phyloP scores from a whole-genome alignment of 495 filamentous ascomycete species.

The Gamarada debralockiae region DNA sequence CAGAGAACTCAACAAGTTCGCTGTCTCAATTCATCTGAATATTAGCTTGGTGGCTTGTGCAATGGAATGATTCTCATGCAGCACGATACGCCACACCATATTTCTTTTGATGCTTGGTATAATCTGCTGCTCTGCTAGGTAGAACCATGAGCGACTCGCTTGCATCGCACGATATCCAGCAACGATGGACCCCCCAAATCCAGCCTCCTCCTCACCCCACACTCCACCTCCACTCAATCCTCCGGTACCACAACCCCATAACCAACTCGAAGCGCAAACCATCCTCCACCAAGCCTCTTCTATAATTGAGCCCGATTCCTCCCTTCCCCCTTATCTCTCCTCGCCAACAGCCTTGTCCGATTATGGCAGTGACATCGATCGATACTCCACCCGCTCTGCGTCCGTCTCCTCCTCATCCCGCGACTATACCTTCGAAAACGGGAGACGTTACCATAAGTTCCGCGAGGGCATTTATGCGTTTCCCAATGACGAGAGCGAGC shows the following conservation, averaged over 20 bases:
- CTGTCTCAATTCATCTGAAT: too few species aligned
- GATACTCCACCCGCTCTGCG: constrained; percentile 13
- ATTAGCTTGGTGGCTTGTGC: too few species aligned
- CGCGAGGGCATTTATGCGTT: constrained; percentile 48
- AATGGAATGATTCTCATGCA: too few species aligned
- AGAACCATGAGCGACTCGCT: too few species aligned
- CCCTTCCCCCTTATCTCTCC: constrained; percentile 1
- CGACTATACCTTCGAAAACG: constrained; percentile 43
- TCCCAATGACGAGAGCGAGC: constrained; percentile 21
- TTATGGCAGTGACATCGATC: constrained; percentile 43
- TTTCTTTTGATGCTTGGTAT: too few species aligned
- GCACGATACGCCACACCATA: too few species aligned
- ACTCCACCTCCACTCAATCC: not conserved
- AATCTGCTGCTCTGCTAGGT: too few species aligned
- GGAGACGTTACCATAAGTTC: constrained; percentile 54
- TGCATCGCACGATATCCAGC: too few species aligned
- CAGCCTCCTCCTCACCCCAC: not conserved
- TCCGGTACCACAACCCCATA: constrained; percentile 20
- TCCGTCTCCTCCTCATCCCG: constrained; percentile 31
- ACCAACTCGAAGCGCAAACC: constrained; percentile 19
- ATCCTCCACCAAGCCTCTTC: too few species aligned
- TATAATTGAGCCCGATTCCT: too few species aligned
- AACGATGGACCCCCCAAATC: not conserved
- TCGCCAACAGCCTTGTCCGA: too few species aligned
- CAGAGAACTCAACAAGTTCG: too few species aligned